Conservation (phyloP, 192 early-diverging fungal species). For the Dispira parvispora region DNA sequence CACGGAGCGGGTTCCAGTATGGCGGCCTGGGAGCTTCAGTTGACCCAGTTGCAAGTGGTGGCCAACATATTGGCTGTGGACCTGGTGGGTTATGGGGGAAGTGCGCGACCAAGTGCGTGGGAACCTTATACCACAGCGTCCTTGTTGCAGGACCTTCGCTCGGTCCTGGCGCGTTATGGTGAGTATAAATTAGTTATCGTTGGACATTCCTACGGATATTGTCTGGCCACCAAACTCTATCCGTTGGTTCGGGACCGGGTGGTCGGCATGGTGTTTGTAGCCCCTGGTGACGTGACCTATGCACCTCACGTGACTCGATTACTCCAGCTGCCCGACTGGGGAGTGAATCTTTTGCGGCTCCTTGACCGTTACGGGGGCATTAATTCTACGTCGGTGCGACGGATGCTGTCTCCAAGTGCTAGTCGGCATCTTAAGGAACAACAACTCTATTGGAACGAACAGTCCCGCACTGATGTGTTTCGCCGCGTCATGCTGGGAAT, state of each 20-base stretch:
- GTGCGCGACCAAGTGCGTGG: not conserved
- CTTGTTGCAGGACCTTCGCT: not conserved
- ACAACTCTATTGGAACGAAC: conserved; percentile 5
- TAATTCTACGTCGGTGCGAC: conserved; percentile 6
- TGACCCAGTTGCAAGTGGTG: not conserved
- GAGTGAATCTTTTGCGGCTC: not conserved
- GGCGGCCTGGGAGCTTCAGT: not conserved
- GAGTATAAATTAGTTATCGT: not conserved
- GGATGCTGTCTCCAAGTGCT: not conserved
- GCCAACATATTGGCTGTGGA: conserved; percentile 2
- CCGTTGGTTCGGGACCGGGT: not conserved
- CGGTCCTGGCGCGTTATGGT: not conserved
- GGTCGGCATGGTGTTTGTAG: conserved; percentile 5
- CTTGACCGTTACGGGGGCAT: conserved; percentile 9
- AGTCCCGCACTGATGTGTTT: conserved; percentile 4
- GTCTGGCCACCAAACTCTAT: conserved; percentile 2
- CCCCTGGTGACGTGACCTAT: conserved; percentile 7
- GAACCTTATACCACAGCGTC: conserved; percentile 6
- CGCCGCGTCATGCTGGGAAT: conserved; percentile 7
- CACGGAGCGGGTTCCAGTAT: conserved; percentile 3
- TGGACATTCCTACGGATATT: conserved; percentile 8
- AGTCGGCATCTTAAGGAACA: not conserved
- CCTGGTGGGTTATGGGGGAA: conserved; percentile 9
- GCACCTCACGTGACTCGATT: conserved; percentile 4
- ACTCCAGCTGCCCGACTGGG: not conserved